phyloP scores from a whole-genome alignment of 2,329 filamentous ascomycete species.

The Beauveria bassiana region DNA sequence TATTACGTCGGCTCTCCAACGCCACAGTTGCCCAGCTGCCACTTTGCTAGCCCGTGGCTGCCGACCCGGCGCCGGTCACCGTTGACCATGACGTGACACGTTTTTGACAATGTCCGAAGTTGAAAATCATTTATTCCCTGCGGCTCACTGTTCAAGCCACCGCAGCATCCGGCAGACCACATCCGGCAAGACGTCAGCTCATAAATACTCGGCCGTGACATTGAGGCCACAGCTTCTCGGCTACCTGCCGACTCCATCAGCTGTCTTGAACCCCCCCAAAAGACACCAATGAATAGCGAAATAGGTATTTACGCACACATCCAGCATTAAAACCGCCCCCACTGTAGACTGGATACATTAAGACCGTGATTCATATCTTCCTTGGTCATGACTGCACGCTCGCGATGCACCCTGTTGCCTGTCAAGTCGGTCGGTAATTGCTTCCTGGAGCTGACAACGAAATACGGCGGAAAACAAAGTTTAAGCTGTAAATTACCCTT shows the following conservation, averaged over 20 bases:
- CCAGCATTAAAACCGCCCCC: background rate
- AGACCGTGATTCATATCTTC: background rate
- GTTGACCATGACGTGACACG: too few species aligned
- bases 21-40: background rate
- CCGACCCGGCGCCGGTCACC: background rate
- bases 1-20: background rate
- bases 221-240: background rate
- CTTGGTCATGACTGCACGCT: background rate
- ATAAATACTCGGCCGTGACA: background rate
- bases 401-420: background rate
- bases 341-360: background rate
- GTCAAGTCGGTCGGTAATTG: background rate
- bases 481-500: background rate
- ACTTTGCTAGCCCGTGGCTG: background rate
- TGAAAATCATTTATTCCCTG: background rate
- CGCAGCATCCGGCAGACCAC: background rate
- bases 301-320: background rate
- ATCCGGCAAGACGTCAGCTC: slow-evolving; percentile 3
- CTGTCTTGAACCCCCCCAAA: background rate
- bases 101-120: background rate
- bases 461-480: background rate
- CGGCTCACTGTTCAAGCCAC: background rate
- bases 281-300: background rate
- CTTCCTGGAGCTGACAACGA: too few species aligned
- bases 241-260: background rate